Conservation (phyloP, 495 filamentous ascomycete genomes). For the Bacidia rubella region DNA sequence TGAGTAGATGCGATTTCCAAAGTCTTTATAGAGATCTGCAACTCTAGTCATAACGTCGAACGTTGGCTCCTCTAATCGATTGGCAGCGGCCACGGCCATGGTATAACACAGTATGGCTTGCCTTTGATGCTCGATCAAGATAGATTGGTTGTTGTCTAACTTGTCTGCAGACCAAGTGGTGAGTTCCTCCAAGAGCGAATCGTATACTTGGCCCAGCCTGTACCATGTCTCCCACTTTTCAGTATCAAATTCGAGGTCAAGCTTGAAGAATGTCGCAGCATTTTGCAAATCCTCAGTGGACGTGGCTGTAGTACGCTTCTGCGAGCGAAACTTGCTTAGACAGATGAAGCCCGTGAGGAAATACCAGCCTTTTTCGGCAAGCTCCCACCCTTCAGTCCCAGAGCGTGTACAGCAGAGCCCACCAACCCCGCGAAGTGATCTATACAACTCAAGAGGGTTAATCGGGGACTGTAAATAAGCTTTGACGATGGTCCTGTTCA, state of each 20-base stretch:
- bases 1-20: slow-evolving; percentile 78
- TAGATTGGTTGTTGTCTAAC: slow-evolving; percentile 69
- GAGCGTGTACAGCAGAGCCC: slow-evolving; percentile 42
- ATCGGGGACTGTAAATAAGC: slow-evolving; percentile 67
- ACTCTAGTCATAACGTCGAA: slow-evolving; percentile 52
- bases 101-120: slow-evolving; percentile 85
- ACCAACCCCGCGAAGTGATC: slow-evolving; percentile 61
- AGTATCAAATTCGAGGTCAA: slow-evolving; percentile 72
- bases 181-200: slow-evolving; percentile 79
- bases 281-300: slow-evolving; percentile 79
- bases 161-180: slow-evolving; percentile 94
- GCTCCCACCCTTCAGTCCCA: slow-evolving; percentile 35
- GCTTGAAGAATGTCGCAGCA: slow-evolving; percentile 64
- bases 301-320: slow-evolving; percentile 61
- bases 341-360: slow-evolving; percentile 81
- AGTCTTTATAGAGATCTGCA: slow-evolving; percentile 77
- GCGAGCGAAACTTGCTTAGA: slow-evolving; percentile 74
- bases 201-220: slow-evolving; percentile 80
- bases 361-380: slow-evolving; percentile 81
- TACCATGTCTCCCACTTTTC: slow-evolving; percentile 96
- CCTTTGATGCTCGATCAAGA: slow-evolving; percentile 64
- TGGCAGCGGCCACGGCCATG: slow-evolving; percentile 68
- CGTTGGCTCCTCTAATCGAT: slow-evolving; percentile 45
- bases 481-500: slow-evolving; percentile 63
- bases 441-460: slow-evolving; percentile 67